A percentile compares a stretch with the other conserved stretches of the same genome.
These are phyloP conservation scores for Protostelium mycophagum DNA, from an alignment of 78 protist genomes.

Conservation along the genomic window DNA sequence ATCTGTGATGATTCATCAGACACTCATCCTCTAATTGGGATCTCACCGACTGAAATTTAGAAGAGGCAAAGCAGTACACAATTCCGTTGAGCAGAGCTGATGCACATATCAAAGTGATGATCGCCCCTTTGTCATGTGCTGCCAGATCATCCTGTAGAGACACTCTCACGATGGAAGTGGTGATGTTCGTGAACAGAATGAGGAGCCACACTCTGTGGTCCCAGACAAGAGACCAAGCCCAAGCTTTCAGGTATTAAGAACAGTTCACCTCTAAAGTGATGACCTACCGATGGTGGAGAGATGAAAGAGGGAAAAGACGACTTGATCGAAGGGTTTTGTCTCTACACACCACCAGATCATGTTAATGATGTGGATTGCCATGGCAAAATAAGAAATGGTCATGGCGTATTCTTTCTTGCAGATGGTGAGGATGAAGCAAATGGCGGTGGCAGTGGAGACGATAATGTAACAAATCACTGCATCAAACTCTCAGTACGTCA, in stretches of 20 bases:
- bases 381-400: background rate
- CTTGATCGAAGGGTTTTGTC: background rate
- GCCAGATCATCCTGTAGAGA: too few relatives aligned
- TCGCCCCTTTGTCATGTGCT: too few relatives aligned
- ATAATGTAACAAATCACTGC: background rate
- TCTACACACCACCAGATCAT: background rate
- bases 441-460: background rate
- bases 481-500: too few relatives aligned
- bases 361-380: background rate
- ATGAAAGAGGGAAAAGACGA: background rate
- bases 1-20: too few relatives aligned
- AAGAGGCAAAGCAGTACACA: background rate
- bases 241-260: background rate
- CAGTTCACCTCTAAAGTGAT: background rate
- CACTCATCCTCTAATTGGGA: too few relatives aligned
- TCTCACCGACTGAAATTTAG: background rate
- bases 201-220: background rate
- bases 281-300: background rate
- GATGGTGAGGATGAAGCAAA: background rate
- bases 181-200: too few relatives aligned
- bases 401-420: background rate
- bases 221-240: background rate
- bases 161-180: too few relatives aligned
- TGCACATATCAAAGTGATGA: background rate
- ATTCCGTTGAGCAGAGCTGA: background rate